These are phyloP conservation scores for Amesomyces nigricolor DNA, from an alignment of 2,329 filamentous ascomycete genomes.

Conservation along the genomic window DNA sequence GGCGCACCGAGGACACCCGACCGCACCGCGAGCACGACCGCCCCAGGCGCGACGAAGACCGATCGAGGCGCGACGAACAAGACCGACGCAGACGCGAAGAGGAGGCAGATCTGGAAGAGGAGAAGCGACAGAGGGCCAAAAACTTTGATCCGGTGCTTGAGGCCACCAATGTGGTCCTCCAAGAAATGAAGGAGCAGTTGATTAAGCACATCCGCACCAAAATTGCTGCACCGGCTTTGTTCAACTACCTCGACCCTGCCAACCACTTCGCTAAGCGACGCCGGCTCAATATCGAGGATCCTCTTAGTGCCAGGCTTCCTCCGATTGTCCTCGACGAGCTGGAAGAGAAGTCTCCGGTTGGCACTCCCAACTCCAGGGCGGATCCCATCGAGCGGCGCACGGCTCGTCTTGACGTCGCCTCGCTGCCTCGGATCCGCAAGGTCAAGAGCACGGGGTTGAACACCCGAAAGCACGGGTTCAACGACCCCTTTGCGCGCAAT, in stretches of 20 bases:
- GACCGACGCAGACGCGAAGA: slow-evolving; percentile 64
- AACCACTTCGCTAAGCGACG: slow-evolving; percentile 75
- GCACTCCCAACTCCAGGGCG: slow-evolving; percentile 59
- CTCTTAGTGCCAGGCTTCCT: slow-evolving; percentile 51
- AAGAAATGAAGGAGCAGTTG: slow-evolving; percentile 79
- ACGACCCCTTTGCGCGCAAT: slow-evolving; percentile 60
- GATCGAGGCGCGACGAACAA: slow-evolving; percentile 57
- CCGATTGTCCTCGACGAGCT: slow-evolving; percentile 51
- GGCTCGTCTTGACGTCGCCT: slow-evolving; percentile 53
- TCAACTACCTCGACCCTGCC: slow-evolving; percentile 74
- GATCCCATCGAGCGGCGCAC: slow-evolving; percentile 58
- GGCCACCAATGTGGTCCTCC: slow-evolving; percentile 70
- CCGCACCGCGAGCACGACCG: slow-evolving; percentile 18
- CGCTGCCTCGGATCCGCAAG: slow-evolving; percentile 72
- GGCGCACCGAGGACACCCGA: slow-evolving; percentile 39
- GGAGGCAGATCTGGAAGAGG: slow-evolving; percentile 78
- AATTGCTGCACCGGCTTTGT: slow-evolving; percentile 74
- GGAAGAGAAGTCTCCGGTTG: slow-evolving; percentile 55
- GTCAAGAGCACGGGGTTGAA: slow-evolving; percentile 51
- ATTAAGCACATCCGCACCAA: slow-evolving; percentile 84
- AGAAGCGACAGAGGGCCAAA: slow-evolving; percentile 80
- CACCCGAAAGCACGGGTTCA: slow-evolving; percentile 56
- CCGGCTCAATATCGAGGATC: slow-evolving; percentile 70
- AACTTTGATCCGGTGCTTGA: slow-evolving; percentile 87
- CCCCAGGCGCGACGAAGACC: slow-evolving; percentile 16